Conservation (phyloP, 148 eudicot genomes). For the Camellia granthamiana region DNA sequence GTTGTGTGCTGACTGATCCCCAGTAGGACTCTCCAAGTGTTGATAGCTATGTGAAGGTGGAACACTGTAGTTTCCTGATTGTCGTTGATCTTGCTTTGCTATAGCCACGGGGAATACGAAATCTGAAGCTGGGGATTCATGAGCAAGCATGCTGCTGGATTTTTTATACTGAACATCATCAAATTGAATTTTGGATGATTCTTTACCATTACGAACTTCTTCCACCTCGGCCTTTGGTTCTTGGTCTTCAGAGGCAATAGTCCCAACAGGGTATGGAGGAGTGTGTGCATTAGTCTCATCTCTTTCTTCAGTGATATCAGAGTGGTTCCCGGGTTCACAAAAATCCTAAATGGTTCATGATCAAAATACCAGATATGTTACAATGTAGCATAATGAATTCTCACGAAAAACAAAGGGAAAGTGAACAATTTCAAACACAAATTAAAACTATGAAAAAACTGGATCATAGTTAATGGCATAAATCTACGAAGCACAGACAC, state of each 20-base stretch:
- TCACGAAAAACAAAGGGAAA: not conserved
- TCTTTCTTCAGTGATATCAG: constrained; percentile 78
- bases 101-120: constrained; percentile 25
- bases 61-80: constrained; percentile 12
- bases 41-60: constrained; percentile 8
- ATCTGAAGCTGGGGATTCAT: constrained; percentile 36
- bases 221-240: constrained; percentile 29
- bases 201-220: constrained; percentile 17
- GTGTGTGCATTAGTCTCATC: constrained; percentile 51
- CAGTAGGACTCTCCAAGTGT: not conserved
- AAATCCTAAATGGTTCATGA: constrained; percentile 53
- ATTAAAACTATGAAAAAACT: not conserved
- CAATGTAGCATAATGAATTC: not conserved
- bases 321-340: constrained; percentile 73
- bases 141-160: constrained; percentile 17
- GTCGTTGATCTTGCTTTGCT: constrained; percentile 17
- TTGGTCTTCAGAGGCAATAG: constrained; percentile 21
- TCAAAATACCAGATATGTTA: constrained; percentile 9
- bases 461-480: not conserved
- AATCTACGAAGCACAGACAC: not conserved
- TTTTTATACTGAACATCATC: constrained; percentile 30
- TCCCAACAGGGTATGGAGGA: constrained; percentile 20
- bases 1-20: constrained; percentile 5
- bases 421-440: not conserved
- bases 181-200: constrained; percentile 24